These are phyloP conservation scores for Melampsora larici-populina DNA, from an alignment of 1,284 basidiomycete genomes.

Conservation along the genomic window DNA sequence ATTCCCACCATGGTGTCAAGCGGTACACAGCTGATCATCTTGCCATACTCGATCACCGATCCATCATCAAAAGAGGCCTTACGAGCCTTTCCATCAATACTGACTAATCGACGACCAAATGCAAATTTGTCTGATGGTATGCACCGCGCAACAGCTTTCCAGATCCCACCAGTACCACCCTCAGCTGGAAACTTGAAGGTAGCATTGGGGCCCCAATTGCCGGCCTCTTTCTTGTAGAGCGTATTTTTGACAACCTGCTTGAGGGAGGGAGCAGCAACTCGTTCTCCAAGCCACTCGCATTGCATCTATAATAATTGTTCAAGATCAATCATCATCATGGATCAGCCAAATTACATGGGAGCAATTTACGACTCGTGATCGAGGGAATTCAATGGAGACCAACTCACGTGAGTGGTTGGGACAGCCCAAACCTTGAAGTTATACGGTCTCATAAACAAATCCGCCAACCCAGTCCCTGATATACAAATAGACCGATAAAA, in stretches of 20 bases:
- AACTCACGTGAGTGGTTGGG: slow-evolving; percentile 55
- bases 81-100: slow-evolving; percentile 56
- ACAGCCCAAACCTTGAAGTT: slow-evolving; percentile 62
- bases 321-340: neutral
- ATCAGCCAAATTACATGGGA: neutral
- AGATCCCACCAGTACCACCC: slow-evolving; percentile 60
- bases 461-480: slow-evolving; percentile 57
- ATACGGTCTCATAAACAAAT: slow-evolving; percentile 61
- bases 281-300: slow-evolving; percentile 61
- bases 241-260: slow-evolving; percentile 59
- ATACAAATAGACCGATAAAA: neutral
- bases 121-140: slow-evolving; percentile 56
- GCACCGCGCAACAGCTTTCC: slow-evolving; percentile 59
- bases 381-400: neutral
- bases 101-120: slow-evolving; percentile 54
- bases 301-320: slow-evolving; percentile 55
- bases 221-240: slow-evolving; percentile 58
- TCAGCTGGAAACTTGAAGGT: slow-evolving; percentile 60
- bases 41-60: slow-evolving; percentile 56
- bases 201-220: slow-evolving; percentile 61
- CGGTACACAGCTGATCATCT: slow-evolving; percentile 58
- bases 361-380: neutral
- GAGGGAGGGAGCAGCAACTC: slow-evolving; percentile 59
- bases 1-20: slow-evolving; percentile 56
- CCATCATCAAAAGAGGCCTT: slow-evolving; percentile 56